Percentiles rank a stretch among this genome's conserved stretches.
Evolutionary conservation across 345 rosid species (phyloP).

Genomic region (Eutrema yunnanense): DNA sequence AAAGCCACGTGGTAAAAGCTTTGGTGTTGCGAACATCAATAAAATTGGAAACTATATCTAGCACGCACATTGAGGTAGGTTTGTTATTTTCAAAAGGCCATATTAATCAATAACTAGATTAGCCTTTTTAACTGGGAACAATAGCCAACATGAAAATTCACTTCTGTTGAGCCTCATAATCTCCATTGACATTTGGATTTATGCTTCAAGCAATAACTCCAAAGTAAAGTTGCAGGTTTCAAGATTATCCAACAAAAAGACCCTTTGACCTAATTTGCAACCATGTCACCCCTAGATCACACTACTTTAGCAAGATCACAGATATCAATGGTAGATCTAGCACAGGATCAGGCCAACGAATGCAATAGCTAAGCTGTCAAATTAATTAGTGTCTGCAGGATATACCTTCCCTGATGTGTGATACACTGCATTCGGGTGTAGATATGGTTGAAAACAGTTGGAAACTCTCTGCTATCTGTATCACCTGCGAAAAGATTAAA

Average conservation of each 20-base stretch:
- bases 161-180: background rate
- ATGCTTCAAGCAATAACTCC: conserved; percentile 8
- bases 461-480: conserved; percentile 74
- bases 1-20: background rate
- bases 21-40: background rate
- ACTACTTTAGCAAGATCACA: background rate
- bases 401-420: conserved; percentile 49
- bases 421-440: conserved; percentile 44
- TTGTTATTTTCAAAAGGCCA: background rate
- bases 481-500: conserved; percentile 50
- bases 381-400: background rate
- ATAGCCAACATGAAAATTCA: conserved; percentile 7
- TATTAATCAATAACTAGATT: background rate
- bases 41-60: background rate
- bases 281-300: conserved; percentile 5
- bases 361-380: conserved; percentile 2
- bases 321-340: background rate
- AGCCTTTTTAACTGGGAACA: background rate
- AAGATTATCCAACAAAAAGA: background rate
- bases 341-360: conserved; percentile 1
- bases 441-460: conserved; percentile 82
- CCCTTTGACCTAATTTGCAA: background rate
- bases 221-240: conserved; percentile 7
- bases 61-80: background rate
- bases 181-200: background rate